These are phyloP conservation scores for Suhomyces terraborum DNA, from an alignment of 1,139 yeast genomes.

Conservation along the genomic window DNA sequence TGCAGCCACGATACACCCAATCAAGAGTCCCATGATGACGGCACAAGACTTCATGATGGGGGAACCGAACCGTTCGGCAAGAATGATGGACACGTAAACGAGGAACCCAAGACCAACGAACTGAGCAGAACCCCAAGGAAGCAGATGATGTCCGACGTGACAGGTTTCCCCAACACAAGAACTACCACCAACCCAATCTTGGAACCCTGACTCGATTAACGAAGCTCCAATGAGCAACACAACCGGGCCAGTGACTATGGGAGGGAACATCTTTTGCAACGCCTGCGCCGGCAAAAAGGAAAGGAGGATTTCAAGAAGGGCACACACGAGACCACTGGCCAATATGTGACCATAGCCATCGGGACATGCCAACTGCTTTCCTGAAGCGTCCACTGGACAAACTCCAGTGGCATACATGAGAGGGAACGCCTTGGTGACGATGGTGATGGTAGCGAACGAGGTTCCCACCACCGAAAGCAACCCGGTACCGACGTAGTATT, in stretches of 20 bases:
- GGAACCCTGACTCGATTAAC: slow-evolving; percentile 68
- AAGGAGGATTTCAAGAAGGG: slow-evolving; percentile 66
- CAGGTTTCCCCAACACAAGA: slow-evolving; percentile 54
- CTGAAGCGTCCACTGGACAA: slow-evolving; percentile 63
- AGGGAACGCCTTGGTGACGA: slow-evolving; percentile 74
- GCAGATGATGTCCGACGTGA: slow-evolving; percentile 52
- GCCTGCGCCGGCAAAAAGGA: slow-evolving; percentile 75
- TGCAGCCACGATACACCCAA: slow-evolving; percentile 91
- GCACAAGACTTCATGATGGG: slow-evolving; percentile 95
- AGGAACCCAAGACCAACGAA: slow-evolving; percentile 85
- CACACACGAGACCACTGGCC: slow-evolving; percentile 78
- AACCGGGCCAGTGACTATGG: slow-evolving; percentile 90
- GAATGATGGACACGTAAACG: slow-evolving; percentile 69
- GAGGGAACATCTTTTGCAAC: slow-evolving; percentile 77
- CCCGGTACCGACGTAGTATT: slow-evolving; percentile 83
- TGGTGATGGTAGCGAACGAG: slow-evolving; percentile 82
- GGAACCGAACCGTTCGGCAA: slow-evolving; percentile 87
- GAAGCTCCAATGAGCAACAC: slow-evolving; percentile 77
- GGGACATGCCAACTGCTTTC: slow-evolving; percentile 75
- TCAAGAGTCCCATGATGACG: slow-evolving; percentile 76
- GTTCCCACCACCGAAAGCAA: slow-evolving; percentile 86
- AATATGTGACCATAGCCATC: slow-evolving; percentile 86
- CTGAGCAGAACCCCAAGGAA: slow-evolving; percentile 82
- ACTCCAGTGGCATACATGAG: slow-evolving; percentile 74
- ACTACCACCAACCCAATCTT: slow-evolving; percentile 90